phyloP scores from a whole-genome alignment of 2,329 filamentous ascomycete species.

The Colletotrichum somersetense region DNA sequence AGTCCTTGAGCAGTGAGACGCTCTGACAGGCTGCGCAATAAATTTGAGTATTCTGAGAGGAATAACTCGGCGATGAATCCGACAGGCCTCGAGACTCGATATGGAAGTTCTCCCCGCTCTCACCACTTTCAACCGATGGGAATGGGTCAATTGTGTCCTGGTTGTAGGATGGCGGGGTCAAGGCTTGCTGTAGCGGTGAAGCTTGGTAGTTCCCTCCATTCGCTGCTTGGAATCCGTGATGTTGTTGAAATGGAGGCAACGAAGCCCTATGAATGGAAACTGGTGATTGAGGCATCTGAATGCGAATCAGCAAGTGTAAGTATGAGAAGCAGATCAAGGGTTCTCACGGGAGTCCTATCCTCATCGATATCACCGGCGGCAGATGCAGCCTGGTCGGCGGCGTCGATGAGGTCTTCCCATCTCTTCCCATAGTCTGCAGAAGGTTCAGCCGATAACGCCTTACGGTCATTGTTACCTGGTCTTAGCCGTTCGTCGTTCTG shows the following conservation, averaged over 20 bases:
- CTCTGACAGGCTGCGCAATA: conserved; percentile 91
- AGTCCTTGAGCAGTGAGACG: conserved; percentile 81
- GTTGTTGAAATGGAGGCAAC: conserved; percentile 70
- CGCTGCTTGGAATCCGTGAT: conserved; percentile 68
- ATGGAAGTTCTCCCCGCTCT: conserved; percentile 79
- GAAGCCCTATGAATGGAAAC: conserved; percentile 73
- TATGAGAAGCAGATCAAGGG: neutral
- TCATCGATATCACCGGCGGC: conserved; percentile 92
- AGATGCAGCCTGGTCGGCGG: conserved; percentile 78
- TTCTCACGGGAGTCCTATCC: conserved; percentile 86
- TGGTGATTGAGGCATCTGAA: conserved; percentile 73
- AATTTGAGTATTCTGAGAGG: conserved; percentile 84
- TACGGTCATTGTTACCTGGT: conserved; percentile 76
- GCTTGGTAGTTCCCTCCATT: conserved; percentile 81
- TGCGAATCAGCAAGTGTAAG: conserved; percentile 21
- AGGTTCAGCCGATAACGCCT: conserved; percentile 89
- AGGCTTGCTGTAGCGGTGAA: conserved; percentile 88
- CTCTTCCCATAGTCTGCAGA: conserved; percentile 85
- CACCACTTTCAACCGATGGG: conserved; percentile 86
- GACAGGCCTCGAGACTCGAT: conserved; percentile 74
- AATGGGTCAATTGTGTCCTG: conserved; percentile 81
- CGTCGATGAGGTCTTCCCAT: conserved; percentile 97
- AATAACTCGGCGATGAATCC: conserved; percentile 80
- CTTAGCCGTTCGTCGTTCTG: conserved; percentile 75
- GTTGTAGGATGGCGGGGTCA: conserved; percentile 84